These are phyloP conservation scores for Ogataea pilisensis DNA, from an alignment of 805 yeast species.

Conservation along the genomic window DNA sequence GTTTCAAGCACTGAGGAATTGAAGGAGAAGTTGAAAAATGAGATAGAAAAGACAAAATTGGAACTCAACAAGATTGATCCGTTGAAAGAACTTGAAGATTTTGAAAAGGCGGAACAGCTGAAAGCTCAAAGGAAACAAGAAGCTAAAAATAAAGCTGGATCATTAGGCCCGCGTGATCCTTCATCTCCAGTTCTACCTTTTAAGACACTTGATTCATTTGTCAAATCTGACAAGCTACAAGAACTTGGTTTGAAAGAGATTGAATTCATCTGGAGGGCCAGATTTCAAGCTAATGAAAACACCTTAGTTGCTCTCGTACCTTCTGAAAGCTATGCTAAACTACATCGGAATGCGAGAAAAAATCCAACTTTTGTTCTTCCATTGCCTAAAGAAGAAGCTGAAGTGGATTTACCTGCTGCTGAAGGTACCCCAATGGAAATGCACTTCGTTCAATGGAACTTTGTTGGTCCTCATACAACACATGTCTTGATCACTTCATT, in stretches of 20 bases:
- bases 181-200: slow-evolving; percentile 42
- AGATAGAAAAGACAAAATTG: slow-evolving; percentile 51
- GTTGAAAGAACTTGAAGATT: slow-evolving; percentile 57
- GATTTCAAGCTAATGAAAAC: slow-evolving; percentile 61
- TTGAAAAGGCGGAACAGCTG: slow-evolving; percentile 23
- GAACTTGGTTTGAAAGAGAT: slow-evolving; percentile 58
- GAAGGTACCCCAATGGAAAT: slow-evolving; percentile 52
- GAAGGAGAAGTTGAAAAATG: slow-evolving; percentile 56
- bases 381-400: slow-evolving; percentile 59
- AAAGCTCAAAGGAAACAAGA: slow-evolving; percentile 12
- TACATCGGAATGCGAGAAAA: slow-evolving; percentile 61
- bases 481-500: slow-evolving; percentile 90
- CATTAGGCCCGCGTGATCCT: slow-evolving; percentile 34
- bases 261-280: slow-evolving; percentile 83
- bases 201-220: slow-evolving; percentile 66
- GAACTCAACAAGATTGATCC: slow-evolving; percentile 66
- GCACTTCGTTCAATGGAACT: slow-evolving; percentile 92
- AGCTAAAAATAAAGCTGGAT: slow-evolving; percentile 24
- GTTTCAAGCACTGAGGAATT: slow-evolving; percentile 52
- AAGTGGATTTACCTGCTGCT: slow-evolving; percentile 26
- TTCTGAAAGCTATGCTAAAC: slow-evolving; percentile 51
- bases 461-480: slow-evolving; percentile 76
- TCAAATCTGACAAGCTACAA: slow-evolving; percentile 63
- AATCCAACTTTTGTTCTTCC: slow-evolving; percentile 90
- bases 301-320: slow-evolving; percentile 64